A percentile compares a stretch with the other conserved stretches of the same genome.
phyloP scores from a whole-genome alignment of 495 filamentous ascomycete genomes.

The Podospora sp. region DNA sequence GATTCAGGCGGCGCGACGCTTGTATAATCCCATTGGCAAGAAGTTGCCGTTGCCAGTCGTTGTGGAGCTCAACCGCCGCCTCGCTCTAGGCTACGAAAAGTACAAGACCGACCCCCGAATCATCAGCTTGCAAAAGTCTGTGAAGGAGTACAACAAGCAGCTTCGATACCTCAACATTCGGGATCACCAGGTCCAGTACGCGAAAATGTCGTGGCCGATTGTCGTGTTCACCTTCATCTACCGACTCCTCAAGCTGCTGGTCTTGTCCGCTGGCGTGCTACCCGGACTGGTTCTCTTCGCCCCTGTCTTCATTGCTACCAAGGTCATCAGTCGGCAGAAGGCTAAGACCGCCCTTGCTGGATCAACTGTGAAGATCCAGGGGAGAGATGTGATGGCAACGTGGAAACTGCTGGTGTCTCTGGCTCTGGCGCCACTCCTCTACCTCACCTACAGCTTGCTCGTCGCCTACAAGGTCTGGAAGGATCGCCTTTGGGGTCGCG shows the following conservation, averaged over 20 bases:
- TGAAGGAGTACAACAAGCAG: conserved; percentile 85
- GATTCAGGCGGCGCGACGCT: conserved; percentile 89
- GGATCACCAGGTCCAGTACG: conserved; percentile 95
- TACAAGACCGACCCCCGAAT: conserved; percentile 93
- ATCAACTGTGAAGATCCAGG: conserved; percentile 92
- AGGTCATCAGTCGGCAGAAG: conserved; percentile 88
- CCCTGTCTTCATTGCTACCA: conserved; percentile 88
- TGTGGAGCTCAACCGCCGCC: conserved; percentile 91
- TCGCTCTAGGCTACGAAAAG: conserved; percentile 87
- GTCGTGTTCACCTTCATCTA: conserved; percentile 80
- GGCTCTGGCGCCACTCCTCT: conserved; percentile 83
- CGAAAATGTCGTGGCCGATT: conserved; percentile 73
- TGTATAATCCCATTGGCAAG: conserved; percentile 93
- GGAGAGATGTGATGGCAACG: conserved; percentile 93
- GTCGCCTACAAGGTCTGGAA: conserved; percentile 78
- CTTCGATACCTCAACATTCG: conserved; percentile 82
- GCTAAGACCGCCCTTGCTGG: conserved; percentile 87
- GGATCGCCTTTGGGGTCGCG: conserved; percentile 76
- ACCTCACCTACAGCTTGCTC: conserved; percentile 73
- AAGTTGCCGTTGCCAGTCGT: conserved; percentile 93
- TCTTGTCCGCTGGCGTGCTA: conserved; percentile 79
- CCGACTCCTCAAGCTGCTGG: conserved; percentile 70
- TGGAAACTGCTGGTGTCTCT: conserved; percentile 97
- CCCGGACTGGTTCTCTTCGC: conserved; percentile 87
- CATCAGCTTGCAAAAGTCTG: conserved; percentile 72